Evolutionary conservation across 2,329 filamentous ascomycete species (phyloP).

Genomic region (Colletotrichum sp.): DNA sequence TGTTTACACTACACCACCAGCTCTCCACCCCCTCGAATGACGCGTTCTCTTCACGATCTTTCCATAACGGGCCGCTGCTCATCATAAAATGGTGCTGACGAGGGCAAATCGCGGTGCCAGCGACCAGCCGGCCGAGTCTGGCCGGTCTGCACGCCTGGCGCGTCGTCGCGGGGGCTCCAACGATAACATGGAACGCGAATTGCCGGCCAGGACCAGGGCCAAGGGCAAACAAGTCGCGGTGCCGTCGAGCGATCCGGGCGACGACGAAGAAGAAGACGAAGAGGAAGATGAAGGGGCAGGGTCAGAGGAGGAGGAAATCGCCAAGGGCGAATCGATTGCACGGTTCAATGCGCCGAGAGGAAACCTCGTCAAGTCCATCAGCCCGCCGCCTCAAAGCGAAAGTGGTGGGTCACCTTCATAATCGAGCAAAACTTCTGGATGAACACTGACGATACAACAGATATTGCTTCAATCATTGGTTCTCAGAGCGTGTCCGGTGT

Average conservation of each 20-base stretch:
- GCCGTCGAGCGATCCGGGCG: not conserved
- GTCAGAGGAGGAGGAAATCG: not conserved
- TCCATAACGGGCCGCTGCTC: not conserved
- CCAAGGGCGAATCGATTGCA: not conserved
- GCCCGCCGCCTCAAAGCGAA: slow-evolving; percentile 5
- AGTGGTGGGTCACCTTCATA: not conserved
- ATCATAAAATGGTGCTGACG: slow-evolving; percentile 1
- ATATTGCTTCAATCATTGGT: slow-evolving; percentile 12
- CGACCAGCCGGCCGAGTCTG: not conserved
- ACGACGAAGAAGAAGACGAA: not conserved
- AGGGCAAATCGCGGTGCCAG: not conserved
- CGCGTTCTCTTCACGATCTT: not conserved
- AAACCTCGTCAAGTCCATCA: not conserved
- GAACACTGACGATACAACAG: not conserved
- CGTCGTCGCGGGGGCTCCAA: not conserved
- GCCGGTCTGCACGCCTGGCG: not conserved
- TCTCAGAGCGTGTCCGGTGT: not conserved
- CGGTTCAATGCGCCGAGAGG: slow-evolving; percentile 1
- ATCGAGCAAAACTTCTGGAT: not conserved
- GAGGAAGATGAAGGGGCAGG: not conserved
- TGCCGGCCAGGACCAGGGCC: not conserved
- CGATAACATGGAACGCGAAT: not conserved
- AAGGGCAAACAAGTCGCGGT: not conserved
- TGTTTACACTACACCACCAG: not conserved
- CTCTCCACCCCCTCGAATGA: not conserved